These are phyloP conservation scores for Euryodendron excelsum DNA, from an alignment of 148 eudicot genomes.

Conservation along the genomic window DNA sequence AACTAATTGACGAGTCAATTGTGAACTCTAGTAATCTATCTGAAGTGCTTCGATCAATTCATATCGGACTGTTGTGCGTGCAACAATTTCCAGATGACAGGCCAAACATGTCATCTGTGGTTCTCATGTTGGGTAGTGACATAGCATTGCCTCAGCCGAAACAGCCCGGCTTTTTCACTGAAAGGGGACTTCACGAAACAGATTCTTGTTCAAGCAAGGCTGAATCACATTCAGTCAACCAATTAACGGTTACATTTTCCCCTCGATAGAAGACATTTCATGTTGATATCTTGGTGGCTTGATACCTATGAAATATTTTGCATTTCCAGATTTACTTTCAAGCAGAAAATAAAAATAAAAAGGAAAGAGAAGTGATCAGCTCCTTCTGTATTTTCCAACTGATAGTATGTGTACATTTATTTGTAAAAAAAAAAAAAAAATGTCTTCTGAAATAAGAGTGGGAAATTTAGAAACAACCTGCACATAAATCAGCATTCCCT, in stretches of 20 bases:
- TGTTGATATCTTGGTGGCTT: too few relatives aligned
- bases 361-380: too few relatives aligned
- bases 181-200: neutral
- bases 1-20: neutral
- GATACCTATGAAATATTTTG: too few relatives aligned
- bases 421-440: too few relatives aligned
- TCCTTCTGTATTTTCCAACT: too few relatives aligned
- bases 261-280: too few relatives aligned
- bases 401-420: too few relatives aligned
- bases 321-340: too few relatives aligned
- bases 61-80: neutral
- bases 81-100: neutral
- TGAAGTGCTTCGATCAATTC: neutral
- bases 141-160: neutral
- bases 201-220: neutral
- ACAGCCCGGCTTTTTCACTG: neutral
- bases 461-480: too few relatives aligned
- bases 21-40: neutral
- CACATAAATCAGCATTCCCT: too few relatives aligned
- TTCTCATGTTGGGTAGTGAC: neutral
- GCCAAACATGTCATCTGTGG: conserved; percentile 1
- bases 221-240: neutral
- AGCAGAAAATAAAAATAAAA: too few relatives aligned
- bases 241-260: neutral
- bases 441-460: too few relatives aligned